These are phyloP conservation scores for Elsinoe fawcettii DNA, from an alignment of 2,329 filamentous ascomycete species.

Conservation along the genomic window DNA sequence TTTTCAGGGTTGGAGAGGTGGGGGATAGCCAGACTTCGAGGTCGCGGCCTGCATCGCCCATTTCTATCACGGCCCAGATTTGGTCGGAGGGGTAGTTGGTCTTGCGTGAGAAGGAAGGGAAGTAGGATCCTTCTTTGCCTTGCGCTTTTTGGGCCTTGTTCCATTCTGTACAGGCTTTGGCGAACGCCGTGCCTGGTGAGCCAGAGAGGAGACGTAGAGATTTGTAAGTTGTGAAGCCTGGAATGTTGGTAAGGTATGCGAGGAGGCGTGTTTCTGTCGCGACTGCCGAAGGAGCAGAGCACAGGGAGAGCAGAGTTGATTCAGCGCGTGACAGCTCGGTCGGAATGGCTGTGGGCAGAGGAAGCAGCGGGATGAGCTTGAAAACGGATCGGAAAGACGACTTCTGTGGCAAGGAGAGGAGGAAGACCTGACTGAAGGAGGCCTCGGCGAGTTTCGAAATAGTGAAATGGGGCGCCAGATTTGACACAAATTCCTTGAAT, in stretches of 20 bases:
- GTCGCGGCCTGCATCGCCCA: constrained; percentile 57
- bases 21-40: constrained; percentile 38
- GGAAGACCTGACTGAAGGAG: constrained; percentile 59
- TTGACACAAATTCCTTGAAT: constrained; percentile 37
- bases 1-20: constrained; percentile 12
- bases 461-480: constrained; percentile 37
- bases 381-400: constrained; percentile 35
- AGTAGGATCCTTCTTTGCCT: constrained; percentile 37
- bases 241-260: constrained; percentile 50
- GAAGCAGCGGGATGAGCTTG: constrained; percentile 38
- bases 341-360: constrained; percentile 34
- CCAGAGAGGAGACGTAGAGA: constrained; percentile 53
- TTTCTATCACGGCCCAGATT: constrained; percentile 57
- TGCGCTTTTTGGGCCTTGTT: constrained; percentile 37
- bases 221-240: constrained; percentile 56
- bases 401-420: constrained; percentile 35
- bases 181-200: constrained; percentile 45
- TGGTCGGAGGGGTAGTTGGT: constrained; percentile 47
- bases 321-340: constrained; percentile 44
- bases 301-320: constrained; percentile 35
- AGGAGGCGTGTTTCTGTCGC: constrained; percentile 45
- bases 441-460: constrained; percentile 58
- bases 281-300: constrained; percentile 39
- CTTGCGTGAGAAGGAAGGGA: constrained; percentile 50
- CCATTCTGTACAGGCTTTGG: constrained; percentile 38